Evolutionary conservation across 805 yeast genomes (phyloP).

Genomic region (Metschnikowia noctiluminum): DNA sequence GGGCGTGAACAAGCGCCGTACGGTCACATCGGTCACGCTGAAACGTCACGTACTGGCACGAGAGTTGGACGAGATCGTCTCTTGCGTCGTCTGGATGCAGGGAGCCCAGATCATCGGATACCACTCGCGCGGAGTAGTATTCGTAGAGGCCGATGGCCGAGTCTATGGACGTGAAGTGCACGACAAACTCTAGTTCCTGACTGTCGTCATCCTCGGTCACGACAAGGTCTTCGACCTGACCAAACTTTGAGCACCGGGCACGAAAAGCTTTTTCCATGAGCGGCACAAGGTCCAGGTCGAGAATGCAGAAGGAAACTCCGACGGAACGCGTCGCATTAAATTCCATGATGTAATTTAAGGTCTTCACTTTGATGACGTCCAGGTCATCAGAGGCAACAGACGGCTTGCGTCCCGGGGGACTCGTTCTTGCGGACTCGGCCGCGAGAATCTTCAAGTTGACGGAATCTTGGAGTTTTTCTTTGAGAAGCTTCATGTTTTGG

Average conservation of each 20-base stretch:
- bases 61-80: slow-evolving; percentile 12
- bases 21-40: slow-evolving; percentile 39
- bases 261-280: slow-evolving; percentile 22
- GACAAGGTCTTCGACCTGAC: slow-evolving; percentile 38
- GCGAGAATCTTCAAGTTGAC: slow-evolving; percentile 26
- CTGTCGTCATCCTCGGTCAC: slow-evolving; percentile 10
- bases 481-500: slow-evolving; percentile 23
- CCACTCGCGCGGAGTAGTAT: slow-evolving; percentile 23
- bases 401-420: slow-evolving; percentile 19
- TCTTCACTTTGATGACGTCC: slow-evolving; percentile 32
- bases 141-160: slow-evolving; percentile 45
- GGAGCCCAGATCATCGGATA: slow-evolving; percentile 17
- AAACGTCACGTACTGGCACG: slow-evolving; percentile 22
- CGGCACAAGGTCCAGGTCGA: slow-evolving; percentile 12
- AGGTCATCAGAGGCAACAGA: slow-evolving; percentile 7
- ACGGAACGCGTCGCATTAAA: slow-evolving; percentile 38
- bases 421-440: slow-evolving; percentile 12
- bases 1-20: background rate
- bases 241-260: slow-evolving; percentile 36
- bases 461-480: slow-evolving; percentile 24
- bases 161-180: slow-evolving; percentile 45
- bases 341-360: slow-evolving; percentile 40
- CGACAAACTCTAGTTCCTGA: slow-evolving; percentile 15
- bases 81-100: slow-evolving; percentile 16
- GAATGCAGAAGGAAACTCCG: slow-evolving; percentile 14